These are phyloP conservation scores for Elaeagnus macrophylla DNA, from an alignment of 306 rosid species.

Conservation along the genomic window DNA sequence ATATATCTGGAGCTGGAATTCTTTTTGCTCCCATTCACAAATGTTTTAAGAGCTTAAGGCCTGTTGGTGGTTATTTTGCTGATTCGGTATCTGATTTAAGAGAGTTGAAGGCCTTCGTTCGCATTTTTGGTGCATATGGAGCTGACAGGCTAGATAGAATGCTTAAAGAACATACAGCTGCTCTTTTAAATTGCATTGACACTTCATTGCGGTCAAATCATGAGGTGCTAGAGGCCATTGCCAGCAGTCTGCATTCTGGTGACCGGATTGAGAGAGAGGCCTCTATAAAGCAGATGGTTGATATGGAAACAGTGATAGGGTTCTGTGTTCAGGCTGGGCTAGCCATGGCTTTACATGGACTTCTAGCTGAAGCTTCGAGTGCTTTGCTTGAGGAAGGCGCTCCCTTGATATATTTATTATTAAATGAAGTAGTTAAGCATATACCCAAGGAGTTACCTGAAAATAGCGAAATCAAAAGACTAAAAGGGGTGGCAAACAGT, in stretches of 20 bases:
- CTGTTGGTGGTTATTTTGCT: constrained; percentile 98
- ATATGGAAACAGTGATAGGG: constrained; percentile 74
- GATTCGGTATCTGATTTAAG: constrained; percentile 88
- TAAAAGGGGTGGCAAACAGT: constrained; percentile 77
- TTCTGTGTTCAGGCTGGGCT: constrained; percentile 93
- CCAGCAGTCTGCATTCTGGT: constrained; percentile 77
- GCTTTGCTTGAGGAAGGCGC: constrained; percentile 82
- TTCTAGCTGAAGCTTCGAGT: constrained; percentile 86
- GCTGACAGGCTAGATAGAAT: constrained; percentile 82
- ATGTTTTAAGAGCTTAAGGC: constrained; percentile 94
- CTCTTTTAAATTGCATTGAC: constrained; percentile 93
- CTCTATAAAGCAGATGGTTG: constrained; percentile 74
- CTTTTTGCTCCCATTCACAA: constrained; percentile 85
- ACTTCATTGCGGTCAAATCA: constrained; percentile 82
- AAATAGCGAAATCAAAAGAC: constrained; percentile 64
- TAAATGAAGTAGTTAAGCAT: constrained; percentile 67
- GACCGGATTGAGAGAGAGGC: constrained; percentile 84
- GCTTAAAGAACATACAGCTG: constrained; percentile 98
- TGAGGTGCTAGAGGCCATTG: constrained; percentile 78
- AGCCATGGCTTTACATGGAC: constrained; percentile 74
- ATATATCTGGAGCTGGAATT: constrained; percentile 86
- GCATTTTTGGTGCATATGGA: constrained; percentile 90
- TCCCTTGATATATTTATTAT: constrained; percentile 73
- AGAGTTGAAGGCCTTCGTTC: constrained; percentile 82
- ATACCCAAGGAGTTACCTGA: constrained; percentile 82